These are phyloP conservation scores for Torrubiella hemipterigena DNA, from an alignment of 2,329 filamentous ascomycete species.

Conservation along the genomic window DNA sequence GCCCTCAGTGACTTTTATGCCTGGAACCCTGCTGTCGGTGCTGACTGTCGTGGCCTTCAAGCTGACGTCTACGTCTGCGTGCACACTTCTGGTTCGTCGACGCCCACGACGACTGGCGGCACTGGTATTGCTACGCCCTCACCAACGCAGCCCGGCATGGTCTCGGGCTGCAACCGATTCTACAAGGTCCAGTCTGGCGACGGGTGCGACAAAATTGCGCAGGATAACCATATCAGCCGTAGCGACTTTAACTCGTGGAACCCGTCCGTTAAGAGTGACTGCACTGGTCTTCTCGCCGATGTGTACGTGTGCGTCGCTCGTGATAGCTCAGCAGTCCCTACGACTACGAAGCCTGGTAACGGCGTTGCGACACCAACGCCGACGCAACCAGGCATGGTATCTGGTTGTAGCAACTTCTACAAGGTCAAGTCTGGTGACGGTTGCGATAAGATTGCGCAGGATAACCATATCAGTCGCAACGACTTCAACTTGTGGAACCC, in stretches of 20 bases:
- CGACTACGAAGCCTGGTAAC: not conserved
- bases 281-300: not conserved
- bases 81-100: too few species aligned
- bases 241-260: slow-evolving; percentile 6
- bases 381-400: slow-evolving; percentile 15
- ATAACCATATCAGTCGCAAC: slow-evolving; percentile 11
- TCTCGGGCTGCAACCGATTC: slow-evolving; percentile 6
- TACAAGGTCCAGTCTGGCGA: slow-evolving; percentile 5
- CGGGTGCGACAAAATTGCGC: slow-evolving; percentile 3
- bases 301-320: slow-evolving; percentile 7
- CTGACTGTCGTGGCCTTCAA: slow-evolving; percentile 6
- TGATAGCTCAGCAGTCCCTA: not conserved
- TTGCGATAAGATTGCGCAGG: slow-evolving; percentile 13
- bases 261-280: slow-evolving; percentile 6
- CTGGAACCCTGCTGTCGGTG: slow-evolving; percentile 5
- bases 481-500: slow-evolving; percentile 14
- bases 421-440: slow-evolving; percentile 10
- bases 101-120: slow-evolving; percentile 6
- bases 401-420: slow-evolving; percentile 17
- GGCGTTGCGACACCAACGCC: slow-evolving; percentile 16
- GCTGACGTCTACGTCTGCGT: too few species aligned
- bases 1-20: slow-evolving; percentile 3
- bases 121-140: slow-evolving; percentile 4
- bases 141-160: slow-evolving; percentile 7
- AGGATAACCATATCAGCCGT: slow-evolving; percentile 1